Conservation (phyloP, 2,329 filamentous ascomycete species). For the Colletotrichum cereale region DNA sequence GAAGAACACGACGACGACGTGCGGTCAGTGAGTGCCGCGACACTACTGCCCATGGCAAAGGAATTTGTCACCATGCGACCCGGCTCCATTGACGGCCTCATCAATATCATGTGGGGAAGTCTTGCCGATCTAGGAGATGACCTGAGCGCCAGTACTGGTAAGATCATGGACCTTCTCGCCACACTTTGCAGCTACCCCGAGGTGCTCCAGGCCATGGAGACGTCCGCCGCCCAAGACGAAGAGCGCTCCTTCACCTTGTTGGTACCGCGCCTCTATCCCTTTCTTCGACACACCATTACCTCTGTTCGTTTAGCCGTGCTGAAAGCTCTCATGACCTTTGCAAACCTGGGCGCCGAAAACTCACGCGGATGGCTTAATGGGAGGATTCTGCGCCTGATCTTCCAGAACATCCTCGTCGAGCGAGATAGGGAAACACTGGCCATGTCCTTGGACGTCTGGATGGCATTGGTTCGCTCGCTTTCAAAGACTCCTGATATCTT, state of each 20-base stretch:
- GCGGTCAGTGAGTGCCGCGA: slow-evolving; percentile 96
- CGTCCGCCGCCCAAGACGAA: slow-evolving; percentile 83
- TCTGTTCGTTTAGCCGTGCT: slow-evolving; percentile 94
- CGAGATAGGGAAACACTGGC: slow-evolving; percentile 85
- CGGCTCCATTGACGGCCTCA: slow-evolving; percentile 81
- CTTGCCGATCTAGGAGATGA: slow-evolving; percentile 97
- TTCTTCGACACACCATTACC: slow-evolving; percentile 96
- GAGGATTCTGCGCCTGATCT: slow-evolving; percentile 87
- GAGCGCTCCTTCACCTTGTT: slow-evolving; percentile 92
- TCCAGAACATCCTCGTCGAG: slow-evolving; percentile 96
- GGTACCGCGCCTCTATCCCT: slow-evolving; percentile 94
- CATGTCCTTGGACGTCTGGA: slow-evolving; percentile 90
- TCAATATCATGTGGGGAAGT: slow-evolving; percentile 97
- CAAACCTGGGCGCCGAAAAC: slow-evolving; percentile 83
- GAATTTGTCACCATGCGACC: slow-evolving; percentile 92
- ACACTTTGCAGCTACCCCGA: slow-evolving; percentile 95
- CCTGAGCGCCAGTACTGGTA: slow-evolving; percentile 95
- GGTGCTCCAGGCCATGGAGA: slow-evolving; percentile 93
- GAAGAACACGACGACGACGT: slow-evolving; percentile 95
- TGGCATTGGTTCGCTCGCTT: slow-evolving; percentile 78
- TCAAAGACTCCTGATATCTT: slow-evolving; percentile 74
- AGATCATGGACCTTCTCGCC: slow-evolving; percentile 97
- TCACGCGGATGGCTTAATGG: slow-evolving; percentile 94
- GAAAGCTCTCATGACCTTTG: slow-evolving; percentile 91
- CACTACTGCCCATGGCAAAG: slow-evolving; percentile 93